A percentile compares a stretch with the other conserved stretches of the same genome.
phyloP scores from a whole-genome alignment of 257 asterid species.

The Nemophila menziesii region DNA sequence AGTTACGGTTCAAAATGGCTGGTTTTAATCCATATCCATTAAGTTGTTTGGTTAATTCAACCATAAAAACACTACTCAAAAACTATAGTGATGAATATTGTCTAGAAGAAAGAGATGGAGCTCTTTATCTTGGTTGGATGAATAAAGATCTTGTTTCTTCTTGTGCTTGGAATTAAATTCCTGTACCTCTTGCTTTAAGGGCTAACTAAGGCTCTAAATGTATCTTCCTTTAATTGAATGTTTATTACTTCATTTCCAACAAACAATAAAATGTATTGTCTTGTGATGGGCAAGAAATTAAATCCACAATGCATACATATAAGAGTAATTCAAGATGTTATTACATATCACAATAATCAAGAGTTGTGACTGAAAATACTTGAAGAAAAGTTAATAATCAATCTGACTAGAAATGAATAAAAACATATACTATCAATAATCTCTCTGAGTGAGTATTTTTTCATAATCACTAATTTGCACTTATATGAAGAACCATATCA shows the following conservation, averaged over 20 bases:
- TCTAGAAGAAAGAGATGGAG: conserved; percentile 74
- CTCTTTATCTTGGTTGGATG: conserved; percentile 89
- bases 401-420: too few relatives aligned
- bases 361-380: too few relatives aligned
- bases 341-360: too few relatives aligned
- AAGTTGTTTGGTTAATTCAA: conserved; percentile 58
- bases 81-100: conserved; percentile 49
- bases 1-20: conserved; percentile 64
- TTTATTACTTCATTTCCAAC: too few relatives aligned
- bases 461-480: conserved; percentile 29
- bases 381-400: too few relatives aligned
- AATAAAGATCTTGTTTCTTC: conserved; percentile 78
- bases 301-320: too few relatives aligned
- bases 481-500: conserved; percentile 49
- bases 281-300: too few relatives aligned
- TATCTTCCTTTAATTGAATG: too few relatives aligned
- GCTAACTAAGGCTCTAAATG: too few relatives aligned
- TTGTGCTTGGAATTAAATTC: conserved; percentile 69
- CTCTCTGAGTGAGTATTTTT: background rate
- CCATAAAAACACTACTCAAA: conserved; percentile 46
- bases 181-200: background rate
- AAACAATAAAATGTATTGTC: too few relatives aligned
- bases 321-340: too few relatives aligned
- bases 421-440: too few relatives aligned
- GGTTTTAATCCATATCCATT: conserved; percentile 64